phyloP scores from a whole-genome alignment of 23 red algal genomes.

The Agarophyton chilense region DNA sequence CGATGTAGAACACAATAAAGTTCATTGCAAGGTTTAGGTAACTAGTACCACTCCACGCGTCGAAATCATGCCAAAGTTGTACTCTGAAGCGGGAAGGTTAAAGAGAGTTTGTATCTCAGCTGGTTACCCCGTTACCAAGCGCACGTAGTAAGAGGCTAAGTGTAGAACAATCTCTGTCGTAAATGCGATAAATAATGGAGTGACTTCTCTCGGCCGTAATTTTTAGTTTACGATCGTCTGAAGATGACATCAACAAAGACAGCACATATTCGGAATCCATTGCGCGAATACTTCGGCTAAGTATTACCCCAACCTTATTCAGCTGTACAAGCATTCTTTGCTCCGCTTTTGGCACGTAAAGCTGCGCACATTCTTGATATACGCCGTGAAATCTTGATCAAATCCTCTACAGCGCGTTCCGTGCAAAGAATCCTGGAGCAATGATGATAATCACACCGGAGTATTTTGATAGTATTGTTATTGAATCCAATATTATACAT shows the following conservation, averaged over 20 bases:
- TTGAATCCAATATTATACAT: conserved; percentile 93
- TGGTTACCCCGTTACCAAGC: no score
- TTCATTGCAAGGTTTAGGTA: no score
- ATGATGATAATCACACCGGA: conserved; percentile 90
- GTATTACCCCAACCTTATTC: conserved; percentile 78
- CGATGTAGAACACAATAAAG: no score
- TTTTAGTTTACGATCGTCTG: conserved; percentile 77
- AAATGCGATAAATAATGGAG: conserved; percentile 86
- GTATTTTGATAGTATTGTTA: conserved; percentile 77
- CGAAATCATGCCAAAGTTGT: no score
- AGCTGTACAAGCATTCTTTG: conserved; percentile 45
- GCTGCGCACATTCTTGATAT: conserved; percentile 19
- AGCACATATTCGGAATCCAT: conserved; percentile 84
- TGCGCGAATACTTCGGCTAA: conserved; percentile 86
- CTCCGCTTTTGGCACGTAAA: neutral
- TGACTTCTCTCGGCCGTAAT: conserved; percentile 81
- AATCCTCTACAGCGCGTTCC: conserved; percentile 7
- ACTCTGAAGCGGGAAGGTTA: no score
- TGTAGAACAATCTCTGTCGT: conserved; percentile 71
- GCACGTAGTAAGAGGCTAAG: conserved; percentile 87
- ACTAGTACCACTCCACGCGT: no score
- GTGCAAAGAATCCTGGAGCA: conserved; percentile 87
- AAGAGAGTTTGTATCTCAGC: no score
- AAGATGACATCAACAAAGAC: conserved; percentile 76
- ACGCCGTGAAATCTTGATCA: conserved; percentile 27